Base-by-base conservation (phyloP, 331 rosid species). In the Phaseolus coccineus region DNA sequence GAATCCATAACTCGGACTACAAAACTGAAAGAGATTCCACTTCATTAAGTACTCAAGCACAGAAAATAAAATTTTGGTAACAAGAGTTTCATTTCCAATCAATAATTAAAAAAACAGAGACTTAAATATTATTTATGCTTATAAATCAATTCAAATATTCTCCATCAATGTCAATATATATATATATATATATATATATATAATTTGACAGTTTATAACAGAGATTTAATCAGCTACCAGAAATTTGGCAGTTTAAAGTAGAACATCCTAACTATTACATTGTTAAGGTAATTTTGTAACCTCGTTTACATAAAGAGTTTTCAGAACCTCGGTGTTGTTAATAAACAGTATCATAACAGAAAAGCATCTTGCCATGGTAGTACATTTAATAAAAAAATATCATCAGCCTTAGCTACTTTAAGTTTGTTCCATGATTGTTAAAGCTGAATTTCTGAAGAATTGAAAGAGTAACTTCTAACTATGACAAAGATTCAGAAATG, bases 401-500 rank as follows among this genome's bases (percentile, higher is more conserved):
- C 52, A 42, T 61, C 27, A 56, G 3, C 4, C 1, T 19, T 46
- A 56, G 31, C 65, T 44, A 42, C 50, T 76, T 85, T 46, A 44
- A 44, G 74, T 58, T 55, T 37, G 53, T 79, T 71, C 50, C 86
- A 85, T 81, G 73, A 68, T 81, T 67, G 83, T 77, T 66, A 19
- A 76, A 72, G 82, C 78, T 39, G 82, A 82, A 71, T 80, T 79
- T 74, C 51, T n/a, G 46, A 68, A 42, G 56, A 55, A 33, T 37
- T 69, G 81, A 33, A 78, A 74, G 85, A 75, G 89, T 88, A 85
- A 79, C 88, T 88, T 83, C 81, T 77, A 88, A 83, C 86, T 64
- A 81, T 87, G 87, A 86, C 90, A 88, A 88, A 84, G 82, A 84
- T 90, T 84, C 65, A 74, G 82, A 82, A 77, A 86, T 82, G 44